phyloP scores from a whole-genome alignment of 192 early-diverging fungal species.

The Entomortierella parvispora region DNA sequence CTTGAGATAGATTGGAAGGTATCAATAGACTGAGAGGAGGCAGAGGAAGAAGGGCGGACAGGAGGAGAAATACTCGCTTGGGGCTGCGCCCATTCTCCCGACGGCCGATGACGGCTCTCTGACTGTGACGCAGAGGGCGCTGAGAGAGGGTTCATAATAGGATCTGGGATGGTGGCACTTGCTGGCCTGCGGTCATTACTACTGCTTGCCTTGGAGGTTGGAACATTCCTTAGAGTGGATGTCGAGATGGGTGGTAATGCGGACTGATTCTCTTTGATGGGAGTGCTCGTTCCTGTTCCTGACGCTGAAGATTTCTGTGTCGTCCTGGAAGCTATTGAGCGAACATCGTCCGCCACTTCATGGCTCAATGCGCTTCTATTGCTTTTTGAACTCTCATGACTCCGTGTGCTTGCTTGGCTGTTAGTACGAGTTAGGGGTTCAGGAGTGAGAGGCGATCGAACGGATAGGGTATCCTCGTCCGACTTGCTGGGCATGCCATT shows the following conservation, averaged over 20 bases:
- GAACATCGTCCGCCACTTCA: constrained; percentile 7
- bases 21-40: constrained; percentile 37
- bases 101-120: background rate
- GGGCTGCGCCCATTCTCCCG: background rate
- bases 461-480: background rate
- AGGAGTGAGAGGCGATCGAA: constrained; percentile 19
- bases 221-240: too few species aligned
- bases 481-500: background rate
- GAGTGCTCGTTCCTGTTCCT: background rate
- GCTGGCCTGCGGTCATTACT: too few species aligned
- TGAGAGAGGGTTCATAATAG: too few species aligned
- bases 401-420: constrained; percentile 35
- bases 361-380: constrained; percentile 24
- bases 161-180: too few species aligned
- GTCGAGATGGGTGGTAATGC: too few species aligned
- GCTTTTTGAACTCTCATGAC: constrained; percentile 30
- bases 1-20: constrained; percentile 47
- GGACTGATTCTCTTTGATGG: too few species aligned
- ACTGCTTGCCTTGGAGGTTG: too few species aligned
- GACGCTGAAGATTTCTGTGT: background rate
- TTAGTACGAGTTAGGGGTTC: constrained; percentile 36
- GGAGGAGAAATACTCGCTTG: background rate
- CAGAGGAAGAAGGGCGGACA: background rate
- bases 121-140: background rate
- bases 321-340: background rate